Evolutionary conservation across 2,329 filamentous ascomycete genomes (phyloP), one percentile per base, ranked within the genome.

Genomic region (Fusarium buxicola): DNA sequence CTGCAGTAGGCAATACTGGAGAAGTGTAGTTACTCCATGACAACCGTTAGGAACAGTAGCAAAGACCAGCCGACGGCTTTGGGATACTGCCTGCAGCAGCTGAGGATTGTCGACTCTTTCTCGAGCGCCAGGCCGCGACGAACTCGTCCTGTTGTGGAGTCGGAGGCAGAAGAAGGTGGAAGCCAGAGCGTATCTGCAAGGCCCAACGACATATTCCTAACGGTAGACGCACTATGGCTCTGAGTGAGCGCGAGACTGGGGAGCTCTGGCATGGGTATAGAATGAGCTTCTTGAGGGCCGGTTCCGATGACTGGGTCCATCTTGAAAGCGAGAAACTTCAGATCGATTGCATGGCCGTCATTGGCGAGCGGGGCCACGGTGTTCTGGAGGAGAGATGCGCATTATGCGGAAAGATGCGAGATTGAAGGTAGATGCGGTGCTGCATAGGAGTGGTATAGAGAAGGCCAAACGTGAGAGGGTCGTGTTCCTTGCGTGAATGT

Each of bases 1-100:
- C n/a, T n/a, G n/a, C n/a, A n/a, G n/a, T n/a, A n/a, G n/a, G n/a
- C n/a, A n/a, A n/a, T n/a, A n/a, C n/a, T n/a, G n/a, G n/a, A n/a
- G n/a, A n/a, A n/a, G n/a, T n/a, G n/a, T n/a, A n/a, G n/a, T 28
- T 60, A 60, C 43, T 70, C 68, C 68, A 70, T 70, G 15, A 70
- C 62, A 38, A 70, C 56, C 11, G 68, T 69, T 3, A 66, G 46
- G 46, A 69, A 70, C 25, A 70, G 53, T 12, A 70, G 32, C 13
- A 70, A 35, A 3, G 68, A 70, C 61, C 66, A 70, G 5, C 54
- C 66, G 2, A 70, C 60, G 5, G 68, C 68, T 40, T 70, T 70
- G 43, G 68, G 68, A 28, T 70, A 70, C 38, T 63, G 60, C 2
- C 60, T 47, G 28, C 60, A 67, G 36, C 63, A 67, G 18, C 44